Percentiles rank a stretch among this genome's conserved stretches.
These are phyloP conservation scores for Macrocybe gigantea DNA, from an alignment of 768 basidiomycete species.

Conservation along the genomic window DNA sequence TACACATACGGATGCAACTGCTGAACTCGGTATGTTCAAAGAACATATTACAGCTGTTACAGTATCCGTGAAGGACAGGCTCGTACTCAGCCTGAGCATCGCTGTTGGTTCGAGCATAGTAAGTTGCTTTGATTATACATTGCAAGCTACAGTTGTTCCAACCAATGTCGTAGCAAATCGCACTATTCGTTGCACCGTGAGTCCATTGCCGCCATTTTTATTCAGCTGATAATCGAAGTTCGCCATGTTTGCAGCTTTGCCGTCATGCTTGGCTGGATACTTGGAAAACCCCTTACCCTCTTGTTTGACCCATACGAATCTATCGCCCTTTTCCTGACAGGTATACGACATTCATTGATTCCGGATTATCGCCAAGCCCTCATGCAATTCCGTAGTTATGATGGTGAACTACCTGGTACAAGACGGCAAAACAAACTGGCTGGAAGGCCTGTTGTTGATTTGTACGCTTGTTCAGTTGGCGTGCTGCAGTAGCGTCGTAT, in stretches of 20 bases:
- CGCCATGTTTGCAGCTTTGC: slow-evolving; percentile 41
- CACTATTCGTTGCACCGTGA: slow-evolving; percentile 42
- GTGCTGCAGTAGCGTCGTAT: too few relatives aligned
- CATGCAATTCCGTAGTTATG: slow-evolving; percentile 41
- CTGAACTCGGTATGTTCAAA: slow-evolving; percentile 7
- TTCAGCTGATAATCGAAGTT: not conserved
- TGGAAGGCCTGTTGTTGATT: slow-evolving; percentile 75
- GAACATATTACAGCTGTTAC: slow-evolving; percentile 92
- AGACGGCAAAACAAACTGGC: slow-evolving; percentile 87
- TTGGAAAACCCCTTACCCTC: slow-evolving; percentile 71
- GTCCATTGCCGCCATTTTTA: slow-evolving; percentile 5
- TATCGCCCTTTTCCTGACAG: slow-evolving; percentile 45
- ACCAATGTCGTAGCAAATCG: slow-evolving; percentile 47
- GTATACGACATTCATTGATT: slow-evolving; percentile 11
- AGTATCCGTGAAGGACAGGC: slow-evolving; percentile 86
- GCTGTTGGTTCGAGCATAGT: slow-evolving; percentile 85
- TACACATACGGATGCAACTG: not conserved
- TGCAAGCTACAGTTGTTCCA: too few relatives aligned
- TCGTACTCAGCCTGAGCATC: slow-evolving; percentile 85
- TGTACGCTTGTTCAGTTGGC: slow-evolving; percentile 23
- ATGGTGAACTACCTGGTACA: slow-evolving; percentile 82
- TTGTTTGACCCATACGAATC: slow-evolving; percentile 88
- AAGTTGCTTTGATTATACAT: slow-evolving; percentile 18
- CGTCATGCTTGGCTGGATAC: slow-evolving; percentile 69
- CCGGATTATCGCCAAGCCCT: too few relatives aligned